Evolutionary conservation across 164 flowering plant genomes (phyloP), one percentile per base, ranked within the genome.

Genomic region (Santalum album): DNA sequence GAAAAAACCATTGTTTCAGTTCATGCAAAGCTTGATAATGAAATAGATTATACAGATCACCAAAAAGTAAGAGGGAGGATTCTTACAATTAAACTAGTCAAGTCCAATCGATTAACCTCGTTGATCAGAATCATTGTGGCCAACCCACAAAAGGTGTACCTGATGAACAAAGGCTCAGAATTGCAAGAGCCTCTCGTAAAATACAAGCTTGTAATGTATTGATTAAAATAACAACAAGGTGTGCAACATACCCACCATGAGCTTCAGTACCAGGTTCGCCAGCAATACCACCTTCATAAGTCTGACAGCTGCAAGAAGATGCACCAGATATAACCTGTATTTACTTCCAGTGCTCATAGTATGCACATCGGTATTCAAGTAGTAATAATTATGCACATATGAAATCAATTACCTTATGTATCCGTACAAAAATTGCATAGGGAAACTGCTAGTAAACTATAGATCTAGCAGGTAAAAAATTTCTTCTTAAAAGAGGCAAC

Each of bases 201-300:
- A 0, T 7, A 48, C 7, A 57, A 20, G 18, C 32, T 10, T 18
- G n/a, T 17, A 26, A 7, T 24, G 10, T 17, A n/a, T 24, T n/a
- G 22, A n/a, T n/a, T 32, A 47, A 20, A 25, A 11, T 4, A 39
- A 16, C 1, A 27, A 22, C 16, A 39, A 11, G 44, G 12, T 4
- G 6, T 23, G 67, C 63, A 62, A 78, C 87, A 70, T 89, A 92
- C 98, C 98, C 99, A 67, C 96, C 96, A 75, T 92, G 99, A 76
- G 99, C 96, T 78, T 92, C 99, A 62, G 96, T 74, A 67, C 91
- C 90, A 57, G 97, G 99, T 69, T 92, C 96, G 51, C 96, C 97
- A 53, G 87, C 75, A 66, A 92, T 83, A 27, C 99, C 97, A 68
- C 97, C 96, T 79, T 92, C 99, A 68, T 81, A 87, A 51, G 99